These are phyloP conservation scores for Ulota crispa DNA, from an alignment of 225 moss, liverwort and hornwort species.

Conservation along the genomic window DNA sequence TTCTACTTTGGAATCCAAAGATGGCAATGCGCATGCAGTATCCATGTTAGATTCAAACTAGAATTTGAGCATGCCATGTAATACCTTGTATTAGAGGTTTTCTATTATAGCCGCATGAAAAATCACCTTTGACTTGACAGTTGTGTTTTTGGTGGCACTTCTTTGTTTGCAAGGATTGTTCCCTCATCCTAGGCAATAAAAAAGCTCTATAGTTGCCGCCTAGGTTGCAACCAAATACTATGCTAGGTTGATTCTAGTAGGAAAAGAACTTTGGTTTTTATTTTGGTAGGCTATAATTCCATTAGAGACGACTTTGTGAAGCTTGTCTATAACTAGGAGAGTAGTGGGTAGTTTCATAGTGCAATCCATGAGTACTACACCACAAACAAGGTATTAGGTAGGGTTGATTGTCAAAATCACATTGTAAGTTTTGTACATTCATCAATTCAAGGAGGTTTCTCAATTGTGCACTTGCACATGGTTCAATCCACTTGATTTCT, in stretches of 20 bases:
- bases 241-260: background rate
- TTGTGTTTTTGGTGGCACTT: background rate
- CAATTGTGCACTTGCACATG: too few relatives aligned
- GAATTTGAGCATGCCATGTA: background rate
- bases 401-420: background rate
- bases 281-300: background rate
- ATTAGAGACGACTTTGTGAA: background rate
- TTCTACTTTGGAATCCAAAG: background rate
- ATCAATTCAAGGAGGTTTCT: background rate
- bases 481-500: too few relatives aligned
- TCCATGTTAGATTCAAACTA: background rate
- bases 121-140: background rate
- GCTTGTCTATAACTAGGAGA: background rate
- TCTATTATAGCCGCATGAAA: background rate
- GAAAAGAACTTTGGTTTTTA: background rate
- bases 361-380: background rate
- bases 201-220: conserved; percentile 24
- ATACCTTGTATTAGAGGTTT: background rate
- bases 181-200: background rate
- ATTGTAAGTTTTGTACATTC: background rate
- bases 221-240: background rate
- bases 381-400: background rate
- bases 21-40: background rate
- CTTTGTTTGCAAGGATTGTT: background rate
- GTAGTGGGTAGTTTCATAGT: conserved; percentile 12